These are phyloP conservation scores for Ophiocordyceps unilateralis DNA, from an alignment of 2,329 filamentous ascomycete genomes.

Conservation along the genomic window DNA sequence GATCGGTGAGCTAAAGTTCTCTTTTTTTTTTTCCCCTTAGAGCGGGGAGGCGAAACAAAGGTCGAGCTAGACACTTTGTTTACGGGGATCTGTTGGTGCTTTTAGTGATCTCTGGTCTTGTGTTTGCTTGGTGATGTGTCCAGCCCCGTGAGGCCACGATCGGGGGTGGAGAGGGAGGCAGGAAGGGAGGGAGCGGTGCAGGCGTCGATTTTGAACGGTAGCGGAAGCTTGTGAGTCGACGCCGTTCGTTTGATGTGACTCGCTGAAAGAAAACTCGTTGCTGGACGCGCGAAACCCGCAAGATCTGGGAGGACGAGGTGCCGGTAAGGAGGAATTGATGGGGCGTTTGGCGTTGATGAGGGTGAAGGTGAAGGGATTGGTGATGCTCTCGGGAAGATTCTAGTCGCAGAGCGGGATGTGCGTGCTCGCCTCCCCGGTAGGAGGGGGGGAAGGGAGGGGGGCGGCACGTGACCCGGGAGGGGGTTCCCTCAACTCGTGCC, in stretches of 20 bases:
- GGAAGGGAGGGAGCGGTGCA: neutral
- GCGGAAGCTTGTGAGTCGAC: too few relatives aligned
- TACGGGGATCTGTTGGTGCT: neutral
- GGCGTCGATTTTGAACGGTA: too few relatives aligned
- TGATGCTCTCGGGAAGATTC: neutral
- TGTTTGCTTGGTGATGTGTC: neutral
- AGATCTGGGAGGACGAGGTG: conserved; percentile 5
- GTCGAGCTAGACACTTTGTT: neutral
- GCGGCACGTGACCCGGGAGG: neutral
- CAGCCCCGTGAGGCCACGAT: neutral
- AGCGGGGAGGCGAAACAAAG: neutral
- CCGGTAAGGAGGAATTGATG: conserved; percentile 3
- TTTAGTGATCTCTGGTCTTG: neutral
- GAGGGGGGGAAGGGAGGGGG: neutral
- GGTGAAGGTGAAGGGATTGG: neutral
- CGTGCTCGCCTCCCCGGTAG: neutral
- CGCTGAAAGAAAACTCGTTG: too few relatives aligned
- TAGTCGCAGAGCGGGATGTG: neutral
- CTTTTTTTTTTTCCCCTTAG: neutral
- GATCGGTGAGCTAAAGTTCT: neutral
- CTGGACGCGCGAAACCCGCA: too few relatives aligned
- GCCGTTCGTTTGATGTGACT: too few relatives aligned
- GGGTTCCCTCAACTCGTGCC: neutral
- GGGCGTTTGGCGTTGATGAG: conserved; percentile 3
- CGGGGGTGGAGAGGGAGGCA: neutral